Conservation (phyloP, 1,284 basidiomycete species). For the Trametes hirsuta region DNA sequence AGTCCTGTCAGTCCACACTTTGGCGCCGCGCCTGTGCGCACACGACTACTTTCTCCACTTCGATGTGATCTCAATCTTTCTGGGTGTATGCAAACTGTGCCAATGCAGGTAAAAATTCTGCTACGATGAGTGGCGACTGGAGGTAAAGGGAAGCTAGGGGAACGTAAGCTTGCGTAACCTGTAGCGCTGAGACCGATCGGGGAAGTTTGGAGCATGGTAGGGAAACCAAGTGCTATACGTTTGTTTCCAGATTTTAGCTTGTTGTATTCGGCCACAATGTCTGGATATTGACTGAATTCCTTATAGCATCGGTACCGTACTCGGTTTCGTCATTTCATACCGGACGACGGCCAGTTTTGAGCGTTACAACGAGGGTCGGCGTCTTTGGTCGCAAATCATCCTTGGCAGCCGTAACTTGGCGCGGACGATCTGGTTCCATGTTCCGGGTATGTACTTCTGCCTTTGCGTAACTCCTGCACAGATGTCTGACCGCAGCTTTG, state of each 20-base stretch:
- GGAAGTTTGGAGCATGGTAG: no score
- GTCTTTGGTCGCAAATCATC: slow-evolving; percentile 72
- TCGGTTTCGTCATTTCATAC: slow-evolving; percentile 69
- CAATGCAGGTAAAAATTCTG: no score
- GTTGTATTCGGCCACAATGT: background rate
- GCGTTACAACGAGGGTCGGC: slow-evolving; percentile 72
- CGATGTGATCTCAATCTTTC: slow-evolving; percentile 3
- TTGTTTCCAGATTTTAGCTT: no score
- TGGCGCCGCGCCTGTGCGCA: background rate
- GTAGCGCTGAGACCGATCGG: no score
- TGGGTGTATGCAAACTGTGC: background rate
- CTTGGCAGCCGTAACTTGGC: slow-evolving; percentile 60
- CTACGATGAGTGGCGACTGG: no score
- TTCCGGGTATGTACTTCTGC: slow-evolving; percentile 45
- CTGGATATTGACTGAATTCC: slow-evolving; percentile 1
- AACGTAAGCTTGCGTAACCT: no score
- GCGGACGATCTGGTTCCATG: slow-evolving; percentile 65
- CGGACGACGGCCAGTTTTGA: slow-evolving; percentile 79
- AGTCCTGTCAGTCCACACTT: slow-evolving; percentile 26
- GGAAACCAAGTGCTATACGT: no score
- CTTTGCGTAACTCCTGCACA: background rate
- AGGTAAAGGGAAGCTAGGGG: no score
- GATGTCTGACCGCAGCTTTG: background rate
- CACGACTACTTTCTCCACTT: background rate
- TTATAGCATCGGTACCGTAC: slow-evolving; percentile 60